Evolutionary conservation across 306 rosid genomes (phyloP), one percentile per base, ranked within the genome.

Genomic region (Chamaecrista fasciculata): DNA sequence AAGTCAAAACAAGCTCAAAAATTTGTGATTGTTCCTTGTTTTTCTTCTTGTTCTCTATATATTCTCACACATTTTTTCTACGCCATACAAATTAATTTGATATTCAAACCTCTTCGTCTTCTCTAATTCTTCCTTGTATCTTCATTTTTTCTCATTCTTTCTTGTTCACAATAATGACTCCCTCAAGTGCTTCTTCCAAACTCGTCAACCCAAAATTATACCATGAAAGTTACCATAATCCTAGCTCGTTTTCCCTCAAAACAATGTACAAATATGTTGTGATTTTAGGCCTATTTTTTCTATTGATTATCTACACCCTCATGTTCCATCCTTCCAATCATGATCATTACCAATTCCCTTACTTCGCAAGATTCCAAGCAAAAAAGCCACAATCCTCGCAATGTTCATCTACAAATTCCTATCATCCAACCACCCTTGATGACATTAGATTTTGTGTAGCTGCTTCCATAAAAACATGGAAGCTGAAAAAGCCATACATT

Each of bases 401-500:
- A 75, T 85, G 18, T 70, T 64, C 18, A 18, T 63, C 19, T 1
- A 4, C 36, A 25, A 6, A 2, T 0, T 25, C 31, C 0, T 44
- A 11, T 25, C 8, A 50, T 18, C 56, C 74, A 1, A 78, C 85
- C 16, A 76, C 76, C 11, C 11, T 67, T 8, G 78, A 73, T 18
- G 79, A 81, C 76, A 74, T 79, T n/a, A 65, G 83, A 31, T 58
- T 83, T 40, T 69, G 86, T 1, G 59, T 83, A 3, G 78, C 70
- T 15, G 88, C 76, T 7, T 74, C 88, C 0, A 64, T 81, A 48
- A 76, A 81, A 23, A 83, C 88, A 21, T 83, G 86, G 91, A 70
- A 37, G 66, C 26, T 7, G 49, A 83, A 64, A 52, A 83, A 18
- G 26, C 7, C 70, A 26, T 79, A 83, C 79, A 50, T 62, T 1